phyloP scores from a whole-genome alignment of 306 rosid species.

The Quillaja saponaria region DNA sequence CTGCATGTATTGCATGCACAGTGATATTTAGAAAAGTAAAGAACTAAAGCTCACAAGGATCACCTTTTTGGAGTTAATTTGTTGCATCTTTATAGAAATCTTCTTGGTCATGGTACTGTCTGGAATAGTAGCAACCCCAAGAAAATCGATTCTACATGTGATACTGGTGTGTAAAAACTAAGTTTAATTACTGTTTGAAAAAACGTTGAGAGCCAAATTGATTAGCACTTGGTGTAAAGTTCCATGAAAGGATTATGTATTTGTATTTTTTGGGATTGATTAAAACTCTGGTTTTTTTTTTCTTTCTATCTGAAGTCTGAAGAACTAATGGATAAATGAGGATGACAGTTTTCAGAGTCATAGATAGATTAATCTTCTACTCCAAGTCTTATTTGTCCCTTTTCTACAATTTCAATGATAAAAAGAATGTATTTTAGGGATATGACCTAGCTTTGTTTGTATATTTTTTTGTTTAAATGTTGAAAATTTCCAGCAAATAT shows the following conservation, averaged over 20 bases:
- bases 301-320: conserved; percentile 6
- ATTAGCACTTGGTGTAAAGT: conserved; percentile 11
- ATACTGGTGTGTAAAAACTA: conserved; percentile 17
- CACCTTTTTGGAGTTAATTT: neutral
- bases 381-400: no score
- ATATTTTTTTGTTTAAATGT: no score
- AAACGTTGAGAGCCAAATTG: conserved; percentile 25
- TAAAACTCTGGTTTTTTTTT: conserved; percentile 14
- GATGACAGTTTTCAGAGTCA: conserved; percentile 2
- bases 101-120: conserved; percentile 12
- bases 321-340: neutral
- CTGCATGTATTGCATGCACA: conserved; percentile 23
- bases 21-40: conserved; percentile 3
- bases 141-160: conserved; percentile 22
- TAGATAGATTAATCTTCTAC: no score
- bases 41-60: conserved; percentile 16
- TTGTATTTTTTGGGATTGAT: neutral
- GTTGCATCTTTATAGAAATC: neutral
- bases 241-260: conserved; percentile 13
- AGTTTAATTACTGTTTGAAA: conserved; percentile 9
- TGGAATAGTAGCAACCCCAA: conserved; percentile 7
- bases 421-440: no score
- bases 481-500: no score
- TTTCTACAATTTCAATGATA: no score
- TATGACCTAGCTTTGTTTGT: no score